phyloP scores from a whole-genome alignment of 2,329 filamentous ascomycete genomes.

The Diaporthe batatas region DNA sequence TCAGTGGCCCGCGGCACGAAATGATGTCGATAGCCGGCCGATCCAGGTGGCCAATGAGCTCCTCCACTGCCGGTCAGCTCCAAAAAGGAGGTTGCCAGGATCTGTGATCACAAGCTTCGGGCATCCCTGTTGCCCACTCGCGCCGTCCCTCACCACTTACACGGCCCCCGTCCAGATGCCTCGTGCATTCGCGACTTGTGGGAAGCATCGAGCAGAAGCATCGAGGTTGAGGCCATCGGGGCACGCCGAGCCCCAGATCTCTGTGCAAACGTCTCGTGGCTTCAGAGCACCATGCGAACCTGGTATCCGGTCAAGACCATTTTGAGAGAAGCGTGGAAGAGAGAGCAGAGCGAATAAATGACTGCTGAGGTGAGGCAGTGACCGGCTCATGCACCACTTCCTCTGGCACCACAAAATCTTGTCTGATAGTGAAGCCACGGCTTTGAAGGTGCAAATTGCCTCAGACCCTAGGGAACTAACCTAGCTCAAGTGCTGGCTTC shows the following conservation, averaged over 20 bases:
- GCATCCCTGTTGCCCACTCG: conserved; percentile 19
- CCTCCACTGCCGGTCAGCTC: conserved; percentile 1
- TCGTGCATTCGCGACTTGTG: conserved; percentile 14
- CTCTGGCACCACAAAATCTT: too few species aligned
- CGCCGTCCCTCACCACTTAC: conserved; percentile 16
- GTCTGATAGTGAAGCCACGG: neutral
- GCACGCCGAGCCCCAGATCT: neutral
- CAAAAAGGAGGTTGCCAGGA: conserved; percentile 25
- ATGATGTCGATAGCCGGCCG: conserved; percentile 28
- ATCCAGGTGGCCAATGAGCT: conserved; percentile 17
- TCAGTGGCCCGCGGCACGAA: conserved; percentile 36
- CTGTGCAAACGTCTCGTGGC: neutral
- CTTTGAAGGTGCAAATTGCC: neutral
- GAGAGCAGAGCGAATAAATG: neutral
- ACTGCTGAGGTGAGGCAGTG: neutral
- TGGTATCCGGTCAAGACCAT: neutral
- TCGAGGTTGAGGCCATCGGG: neutral
- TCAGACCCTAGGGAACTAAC: neutral
- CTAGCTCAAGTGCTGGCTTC: too few species aligned
- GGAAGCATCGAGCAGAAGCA: neutral
- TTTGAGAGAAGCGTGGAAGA: neutral
- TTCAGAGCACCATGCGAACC: neutral
- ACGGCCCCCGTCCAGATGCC: neutral
- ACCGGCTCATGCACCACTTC: neutral
- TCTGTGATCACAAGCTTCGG: conserved; percentile 28